Base-by-base conservation (phyloP, 768 basidiomycete species). In the Psilocybe tampanensis region DNA sequence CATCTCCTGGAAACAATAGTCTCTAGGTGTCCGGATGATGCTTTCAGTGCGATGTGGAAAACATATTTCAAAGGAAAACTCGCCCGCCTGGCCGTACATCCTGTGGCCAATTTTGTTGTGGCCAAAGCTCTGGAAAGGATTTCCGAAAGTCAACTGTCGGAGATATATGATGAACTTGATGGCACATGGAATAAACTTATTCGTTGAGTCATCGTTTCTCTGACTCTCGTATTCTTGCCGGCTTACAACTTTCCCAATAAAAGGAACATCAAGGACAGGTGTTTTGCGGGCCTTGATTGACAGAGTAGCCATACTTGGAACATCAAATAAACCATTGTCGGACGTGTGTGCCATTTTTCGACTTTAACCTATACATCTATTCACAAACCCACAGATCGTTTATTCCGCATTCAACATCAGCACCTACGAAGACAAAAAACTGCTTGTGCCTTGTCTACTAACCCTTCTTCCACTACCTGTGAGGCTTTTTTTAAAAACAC, bases 71-170 rank as follows among this genome's bases (percentile, higher is more conserved):
- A 74, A 43, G 86, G 85, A n/a, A 86, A 87, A 60, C 75, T 97
- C 34, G 72, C 80, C 2, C 82, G 88, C 55, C 76, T 97, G 24
- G 86, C 90, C 17, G 76, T 81, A 18, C 96, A 99, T 70, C 94
- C 95, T 2, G 90, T 95, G 2, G 94, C 92, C 12, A 99, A 98
- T 67, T 99, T 94, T 64, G 95, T 98, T 19, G 78, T 95, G 4
- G 89, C 95, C 0, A 89, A 86, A 68, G 90, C 88, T 0, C 61
- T 95, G 23, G 84, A 84, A 48, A 78, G 92, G 44, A 69, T 86
- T 12, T 75, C 81, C n/a, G 75, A 71, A 17, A 72, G 74, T 3
- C 84, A 90, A 58, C 67, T 98, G 32, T 68, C 70, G 1, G 76
- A 73, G 5, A 77, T 84, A 15, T 79, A 86, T 44, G 63, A 71